phyloP scores from a whole-genome alignment of 106 monocot genomes.

The Phalaenopsis equestris region DNA sequence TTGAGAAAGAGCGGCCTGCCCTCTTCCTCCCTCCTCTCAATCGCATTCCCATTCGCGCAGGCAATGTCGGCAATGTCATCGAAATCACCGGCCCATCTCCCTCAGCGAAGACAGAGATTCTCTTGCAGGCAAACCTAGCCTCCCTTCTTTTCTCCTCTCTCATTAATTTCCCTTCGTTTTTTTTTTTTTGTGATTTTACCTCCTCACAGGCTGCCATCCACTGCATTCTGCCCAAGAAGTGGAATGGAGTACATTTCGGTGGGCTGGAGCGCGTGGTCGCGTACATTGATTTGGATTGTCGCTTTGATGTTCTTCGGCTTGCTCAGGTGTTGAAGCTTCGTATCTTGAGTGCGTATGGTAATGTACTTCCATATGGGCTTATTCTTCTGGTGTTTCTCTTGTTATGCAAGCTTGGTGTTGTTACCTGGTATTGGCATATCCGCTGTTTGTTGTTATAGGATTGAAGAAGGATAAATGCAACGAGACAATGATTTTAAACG shows the following conservation, averaged over 20 bases:
- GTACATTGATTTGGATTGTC: conserved; percentile 88
- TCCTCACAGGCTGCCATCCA: conserved; percentile 44
- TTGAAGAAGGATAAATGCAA: neutral
- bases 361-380: neutral
- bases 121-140: conserved; percentile 50
- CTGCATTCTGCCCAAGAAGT: conserved; percentile 73
- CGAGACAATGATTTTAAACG: neutral
- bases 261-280: conserved; percentile 56
- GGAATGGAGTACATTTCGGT: conserved; percentile 66
- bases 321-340: conserved; percentile 36
- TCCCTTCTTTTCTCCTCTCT: neutral
- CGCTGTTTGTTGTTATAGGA: neutral
- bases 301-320: conserved; percentile 74
- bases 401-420: neutral
- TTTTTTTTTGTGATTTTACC: neutral
- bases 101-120: conserved; percentile 73
- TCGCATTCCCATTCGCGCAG: conserved; percentile 63
- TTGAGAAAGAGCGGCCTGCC: conserved; percentile 36
- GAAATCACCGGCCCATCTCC: conserved; percentile 89
- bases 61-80: conserved; percentile 81
- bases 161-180: neutral
- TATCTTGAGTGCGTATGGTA: conserved; percentile 30
- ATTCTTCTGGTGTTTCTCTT: neutral
- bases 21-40: conserved; percentile 76
- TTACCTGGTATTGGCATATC: neutral